Evolutionary conservation across 208 protist genomes (phyloP), one percentile per base, ranked within the genome.

Genomic region (Trypanosoma platydactyli): DNA sequence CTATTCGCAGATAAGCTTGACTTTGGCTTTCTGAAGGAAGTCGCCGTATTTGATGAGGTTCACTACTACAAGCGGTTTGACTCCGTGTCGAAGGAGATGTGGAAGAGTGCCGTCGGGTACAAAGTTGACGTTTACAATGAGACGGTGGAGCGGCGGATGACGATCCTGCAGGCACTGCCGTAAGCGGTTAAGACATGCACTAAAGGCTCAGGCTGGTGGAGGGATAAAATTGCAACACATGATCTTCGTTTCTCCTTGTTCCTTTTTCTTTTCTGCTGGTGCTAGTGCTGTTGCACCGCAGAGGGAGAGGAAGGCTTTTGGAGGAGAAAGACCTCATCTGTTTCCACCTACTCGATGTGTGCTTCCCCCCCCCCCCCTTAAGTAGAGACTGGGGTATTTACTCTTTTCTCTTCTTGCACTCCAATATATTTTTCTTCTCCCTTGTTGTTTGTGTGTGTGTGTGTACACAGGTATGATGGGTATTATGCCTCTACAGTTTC

Each of bases 21-120:
- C n/a, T 97, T 95, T 72, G 38, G 22, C 0, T 41, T 67, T 38
- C 71, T 84, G 46, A 91, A 91, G 66, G 69, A 81, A 30, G 88
- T 96, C n/a, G 66, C 63, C 61, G 91, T 94, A 9, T 97, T 97
- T 67, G 73, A 84, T 38, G 89, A 97, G 55, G 24, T 93, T 5
- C 90, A 96, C 58, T 82, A 79, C 18, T 50, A 45, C 11, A 79
- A 79, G 1, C 60, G 46, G 20, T 62, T 92, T 41, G 25, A 25
- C 22, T 76, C 1, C 40, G 41, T 24, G 5, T 16, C 69, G 35
- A 64, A 71, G 29, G 42, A 81, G 73, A 41, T 45, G 48, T 62
- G 42, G 58, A 65, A 46, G 48, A 75, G 63, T 56, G 25, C 56
- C 24, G n/a, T n/a, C 15, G 79, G 79, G 35, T 86, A 85, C 48